These are phyloP conservation scores for Amborella trichopoda DNA, from an alignment of 164 flowering plant species.

Conservation along the genomic window DNA sequence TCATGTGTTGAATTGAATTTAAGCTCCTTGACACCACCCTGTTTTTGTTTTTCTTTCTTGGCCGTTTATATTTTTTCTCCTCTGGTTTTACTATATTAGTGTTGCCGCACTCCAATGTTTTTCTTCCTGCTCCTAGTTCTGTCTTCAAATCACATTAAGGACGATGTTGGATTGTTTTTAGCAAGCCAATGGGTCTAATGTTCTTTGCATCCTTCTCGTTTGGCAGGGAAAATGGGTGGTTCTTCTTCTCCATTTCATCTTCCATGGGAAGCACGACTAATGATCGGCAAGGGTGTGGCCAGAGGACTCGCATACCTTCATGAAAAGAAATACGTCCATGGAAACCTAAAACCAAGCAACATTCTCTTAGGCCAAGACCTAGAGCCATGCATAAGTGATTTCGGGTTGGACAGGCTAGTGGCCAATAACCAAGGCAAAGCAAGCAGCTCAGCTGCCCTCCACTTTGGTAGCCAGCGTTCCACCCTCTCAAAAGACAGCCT, in stretches of 20 bases:
- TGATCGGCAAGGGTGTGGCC: constrained; percentile 82
- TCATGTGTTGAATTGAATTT: too few relatives aligned
- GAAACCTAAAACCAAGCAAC: constrained; percentile 84
- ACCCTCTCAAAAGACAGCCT: constrained; percentile 67
- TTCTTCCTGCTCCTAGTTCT: too few relatives aligned
- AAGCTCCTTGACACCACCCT: too few relatives aligned
- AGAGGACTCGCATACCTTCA: constrained; percentile 77
- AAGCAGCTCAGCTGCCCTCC: constrained; percentile 45
- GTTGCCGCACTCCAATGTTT: too few relatives aligned
- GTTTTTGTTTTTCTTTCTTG: too few relatives aligned
- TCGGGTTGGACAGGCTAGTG: constrained; percentile 74
- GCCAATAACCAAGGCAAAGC: constrained; percentile 38
- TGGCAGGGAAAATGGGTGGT: too few relatives aligned
- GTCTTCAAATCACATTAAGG: too few relatives aligned
- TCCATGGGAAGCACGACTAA: constrained; percentile 85
- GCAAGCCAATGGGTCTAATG: too few relatives aligned
- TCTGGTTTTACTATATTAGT: too few relatives aligned
- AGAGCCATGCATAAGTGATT: constrained; percentile 88
- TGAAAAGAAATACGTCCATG: constrained; percentile 94
- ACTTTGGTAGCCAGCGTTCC: constrained; percentile 85
- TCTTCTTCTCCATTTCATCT: constrained; percentile 58
- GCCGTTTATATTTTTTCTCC: too few relatives aligned
- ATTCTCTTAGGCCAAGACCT: constrained; percentile 61
- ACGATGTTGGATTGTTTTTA: too few relatives aligned
- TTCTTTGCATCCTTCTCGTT: too few relatives aligned